Conservation (phyloP, 2,329 filamentous ascomycete species). For the Cytospora mali region DNA sequence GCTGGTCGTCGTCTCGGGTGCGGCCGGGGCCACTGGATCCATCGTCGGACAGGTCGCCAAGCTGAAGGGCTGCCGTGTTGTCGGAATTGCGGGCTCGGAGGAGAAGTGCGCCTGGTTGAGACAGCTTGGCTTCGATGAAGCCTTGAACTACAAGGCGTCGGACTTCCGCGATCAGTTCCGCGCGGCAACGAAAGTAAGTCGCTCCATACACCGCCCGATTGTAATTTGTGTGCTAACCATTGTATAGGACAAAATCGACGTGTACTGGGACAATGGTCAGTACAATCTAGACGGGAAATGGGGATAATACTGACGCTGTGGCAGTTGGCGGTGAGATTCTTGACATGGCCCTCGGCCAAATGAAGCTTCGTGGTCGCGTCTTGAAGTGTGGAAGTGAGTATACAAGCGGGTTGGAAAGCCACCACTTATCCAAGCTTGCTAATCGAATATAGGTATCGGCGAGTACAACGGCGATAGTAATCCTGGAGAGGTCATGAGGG, state of each 20-base stretch:
- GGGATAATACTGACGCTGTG: slow-evolving; percentile 4
- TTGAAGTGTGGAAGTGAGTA: slow-evolving; percentile 75
- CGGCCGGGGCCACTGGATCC: slow-evolving; percentile 68
- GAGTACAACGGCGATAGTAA: slow-evolving; percentile 17
- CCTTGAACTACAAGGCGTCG: slow-evolving; percentile 69
- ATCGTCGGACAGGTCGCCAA: slow-evolving; percentile 70
- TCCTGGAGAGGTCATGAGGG: slow-evolving; percentile 13
- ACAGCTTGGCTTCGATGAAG: slow-evolving; percentile 66
- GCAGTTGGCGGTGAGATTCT: slow-evolving; percentile 69
- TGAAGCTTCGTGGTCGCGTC: slow-evolving; percentile 65
- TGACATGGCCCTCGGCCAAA: slow-evolving; percentile 65
- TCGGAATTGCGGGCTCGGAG: slow-evolving; percentile 58
- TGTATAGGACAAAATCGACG: slow-evolving; percentile 56
- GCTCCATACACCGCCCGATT: slow-evolving; percentile 35
- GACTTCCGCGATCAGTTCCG: slow-evolving; percentile 64
- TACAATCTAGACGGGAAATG: neutral
- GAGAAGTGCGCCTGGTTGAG: slow-evolving; percentile 66
- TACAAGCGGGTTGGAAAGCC: slow-evolving; percentile 45
- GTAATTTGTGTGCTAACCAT: neutral
- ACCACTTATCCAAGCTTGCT: neutral
- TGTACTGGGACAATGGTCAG: slow-evolving; percentile 69
- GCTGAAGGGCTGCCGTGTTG: slow-evolving; percentile 57
- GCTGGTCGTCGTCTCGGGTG: slow-evolving; percentile 68
- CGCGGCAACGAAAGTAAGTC: slow-evolving; percentile 50
- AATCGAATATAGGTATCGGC: slow-evolving; percentile 16